Evolutionary conservation across 306 rosid species (phyloP).

Genomic region (Pueraria montana): DNA sequence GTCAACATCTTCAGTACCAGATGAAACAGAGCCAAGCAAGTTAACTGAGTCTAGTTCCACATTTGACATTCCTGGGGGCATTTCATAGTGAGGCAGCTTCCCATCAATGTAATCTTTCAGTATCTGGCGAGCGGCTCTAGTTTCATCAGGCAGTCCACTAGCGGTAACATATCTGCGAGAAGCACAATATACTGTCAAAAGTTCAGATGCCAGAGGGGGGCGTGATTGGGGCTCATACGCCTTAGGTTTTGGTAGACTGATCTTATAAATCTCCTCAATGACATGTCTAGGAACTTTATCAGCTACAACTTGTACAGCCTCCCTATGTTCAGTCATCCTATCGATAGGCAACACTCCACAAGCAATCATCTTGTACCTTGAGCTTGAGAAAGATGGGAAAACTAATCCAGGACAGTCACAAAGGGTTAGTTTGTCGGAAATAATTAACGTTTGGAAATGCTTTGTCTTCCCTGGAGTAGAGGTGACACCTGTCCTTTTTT

Average conservation of each 20-base stretch:
- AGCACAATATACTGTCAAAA: slow-evolving; percentile 73
- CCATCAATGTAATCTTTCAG: slow-evolving; percentile 86
- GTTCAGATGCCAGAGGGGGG: slow-evolving; percentile 77
- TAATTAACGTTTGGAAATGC: slow-evolving; percentile 86
- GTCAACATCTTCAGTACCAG: slow-evolving; percentile 49
- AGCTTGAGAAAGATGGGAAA: slow-evolving; percentile 88
- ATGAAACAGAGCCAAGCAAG: slow-evolving; percentile 46
- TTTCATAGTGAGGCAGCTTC: slow-evolving; percentile 74
- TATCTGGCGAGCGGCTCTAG: slow-evolving; percentile 83
- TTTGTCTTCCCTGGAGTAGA: slow-evolving; percentile 93
- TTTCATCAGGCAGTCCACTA: slow-evolving; percentile 86
- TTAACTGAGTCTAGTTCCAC: slow-evolving; percentile 42
- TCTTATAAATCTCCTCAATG: slow-evolving; percentile 68
- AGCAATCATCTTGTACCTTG: slow-evolving; percentile 83
- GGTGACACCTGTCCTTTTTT: slow-evolving; percentile 83
- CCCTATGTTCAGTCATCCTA: slow-evolving; percentile 81
- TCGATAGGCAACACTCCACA: slow-evolving; percentile 86
- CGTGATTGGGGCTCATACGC: slow-evolving; percentile 75
- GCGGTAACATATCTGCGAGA: slow-evolving; percentile 83
- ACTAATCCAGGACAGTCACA: slow-evolving; percentile 92
- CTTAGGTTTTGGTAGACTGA: slow-evolving; percentile 78
- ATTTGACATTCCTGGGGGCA: slow-evolving; percentile 64
- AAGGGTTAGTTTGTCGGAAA: slow-evolving; percentile 74
- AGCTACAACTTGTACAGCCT: slow-evolving; percentile 83
- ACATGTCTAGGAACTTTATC: slow-evolving; percentile 68